These are phyloP conservation scores for Aspergillus chevalieri DNA, from an alignment of 2,329 filamentous ascomycete species.

Conservation along the genomic window DNA sequence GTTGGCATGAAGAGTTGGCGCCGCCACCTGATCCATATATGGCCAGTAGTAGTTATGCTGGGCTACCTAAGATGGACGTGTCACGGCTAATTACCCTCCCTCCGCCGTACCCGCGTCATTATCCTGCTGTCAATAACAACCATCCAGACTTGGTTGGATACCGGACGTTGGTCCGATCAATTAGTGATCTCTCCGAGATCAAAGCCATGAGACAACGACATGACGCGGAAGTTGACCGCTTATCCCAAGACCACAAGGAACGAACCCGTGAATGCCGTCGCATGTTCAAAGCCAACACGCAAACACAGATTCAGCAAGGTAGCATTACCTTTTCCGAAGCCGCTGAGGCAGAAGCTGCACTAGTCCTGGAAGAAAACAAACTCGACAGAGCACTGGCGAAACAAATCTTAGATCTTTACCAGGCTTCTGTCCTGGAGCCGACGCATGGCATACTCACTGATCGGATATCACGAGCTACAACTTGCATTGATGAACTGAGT, in stretches of 20 bases:
- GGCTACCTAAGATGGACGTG: slow-evolving; percentile 65
- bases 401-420: slow-evolving; percentile 76
- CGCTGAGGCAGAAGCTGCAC: slow-evolving; percentile 70
- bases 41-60: slow-evolving; percentile 17
- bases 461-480: slow-evolving; percentile 66
- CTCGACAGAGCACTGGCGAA: slow-evolving; percentile 68
- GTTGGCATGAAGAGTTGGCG: slow-evolving; percentile 46
- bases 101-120: slow-evolving; percentile 86
- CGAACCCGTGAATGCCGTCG: slow-evolving; percentile 57
- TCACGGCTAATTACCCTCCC: slow-evolving; percentile 88
- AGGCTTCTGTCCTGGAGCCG: slow-evolving; percentile 74
- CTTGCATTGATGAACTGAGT: slow-evolving; percentile 70
- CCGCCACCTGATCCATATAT: slow-evolving; percentile 14
- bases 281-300: slow-evolving; percentile 66
- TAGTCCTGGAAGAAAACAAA: slow-evolving; percentile 63
- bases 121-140: slow-evolving; percentile 92
- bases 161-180: slow-evolving; percentile 63
- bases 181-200: slow-evolving; percentile 69
- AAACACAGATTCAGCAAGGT: slow-evolving; percentile 69
- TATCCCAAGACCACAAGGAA: slow-evolving; percentile 48
- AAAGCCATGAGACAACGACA: slow-evolving; percentile 57
- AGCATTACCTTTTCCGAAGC: slow-evolving; percentile 78
- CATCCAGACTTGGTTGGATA: slow-evolving; percentile 82
- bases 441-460: slow-evolving; percentile 72
- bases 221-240: slow-evolving; percentile 43